Conservation (phyloP, 495 filamentous ascomycete species). For the Xylaria acuta region DNA sequence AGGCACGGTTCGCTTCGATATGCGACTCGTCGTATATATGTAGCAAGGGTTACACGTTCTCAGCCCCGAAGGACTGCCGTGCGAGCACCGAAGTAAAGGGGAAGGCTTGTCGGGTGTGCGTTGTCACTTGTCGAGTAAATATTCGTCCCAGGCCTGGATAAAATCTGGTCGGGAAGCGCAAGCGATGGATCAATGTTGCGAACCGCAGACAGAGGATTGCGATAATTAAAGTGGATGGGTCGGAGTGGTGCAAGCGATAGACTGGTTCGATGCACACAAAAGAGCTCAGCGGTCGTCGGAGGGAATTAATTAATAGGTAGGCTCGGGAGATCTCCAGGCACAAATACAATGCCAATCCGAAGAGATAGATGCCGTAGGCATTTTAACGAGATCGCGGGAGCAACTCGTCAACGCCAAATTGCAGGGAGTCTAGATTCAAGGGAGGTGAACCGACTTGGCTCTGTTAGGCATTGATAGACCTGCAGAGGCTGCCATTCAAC, state of each 20-base stretch:
- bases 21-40: constrained; percentile 3
- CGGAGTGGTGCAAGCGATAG: not conserved
- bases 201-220: not conserved
- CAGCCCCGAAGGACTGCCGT: constrained; percentile 12
- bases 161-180: constrained; percentile 12
- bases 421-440: constrained; percentile 22
- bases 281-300: not conserved
- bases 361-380: constrained; percentile 5
- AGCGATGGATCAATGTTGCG: constrained; percentile 3
- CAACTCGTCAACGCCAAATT: constrained; percentile 18
- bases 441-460: constrained; percentile 2
- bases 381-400: constrained; percentile 1
- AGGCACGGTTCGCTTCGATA: constrained; percentile 5
- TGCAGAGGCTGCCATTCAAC: not conserved
- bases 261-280: not conserved
- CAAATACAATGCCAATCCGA: not conserved
- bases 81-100: constrained; percentile 5
- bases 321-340: not conserved
- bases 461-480: constrained; percentile 20
- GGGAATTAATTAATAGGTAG: not conserved
- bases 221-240: constrained; percentile 1
- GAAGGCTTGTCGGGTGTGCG: not conserved
- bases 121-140: not conserved
- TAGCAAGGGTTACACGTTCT: constrained; percentile 7
- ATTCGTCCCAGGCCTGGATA: not conserved